Base-by-base conservation (phyloP, 2,329 filamentous ascomycete species). In the Fusarium sororula region DNA sequence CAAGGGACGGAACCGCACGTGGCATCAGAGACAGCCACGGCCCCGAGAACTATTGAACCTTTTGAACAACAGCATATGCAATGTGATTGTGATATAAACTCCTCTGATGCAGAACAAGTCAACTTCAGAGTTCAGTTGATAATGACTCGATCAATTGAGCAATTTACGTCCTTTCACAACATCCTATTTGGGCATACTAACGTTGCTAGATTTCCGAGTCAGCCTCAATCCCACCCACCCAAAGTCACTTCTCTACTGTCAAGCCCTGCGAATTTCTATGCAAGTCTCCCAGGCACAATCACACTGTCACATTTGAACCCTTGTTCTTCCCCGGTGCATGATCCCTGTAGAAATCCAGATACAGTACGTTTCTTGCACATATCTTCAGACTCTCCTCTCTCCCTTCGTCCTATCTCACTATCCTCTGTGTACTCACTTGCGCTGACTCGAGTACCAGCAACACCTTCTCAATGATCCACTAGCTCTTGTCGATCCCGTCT, bases 251-350 rank as follows among this genome's bases (percentile, higher is more conserved):
- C 53, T 22, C 24, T 44, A 11, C 66, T 67, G 66, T 67, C 66
- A 60, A 63, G 67, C 66, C 56, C 47, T 71, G 70, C 56, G 54
- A 50, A 69, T 11, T 7, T 45, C 50, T 55, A 72, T 73, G 70
- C 70, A 73, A 70, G 57, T 60, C 54, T 18, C 44, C 62, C 70
- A 73, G 72, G 72, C 54, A 74, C 72, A 71, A 59, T 74, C 71
- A 65, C 56, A 74, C 58, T 71, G 68, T 74, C 55, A 59, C 71
- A 68, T 72, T 39, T 39, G n/a, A 64, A 48, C 67, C 71, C 71
- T 74, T 68, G 66, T 54, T 61, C 53, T 63, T 60, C 45, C 69
- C 71, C 71, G 55, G 70, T 60, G 63, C 47, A 42, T 39, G 39
- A 74, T 68, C 71, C 71, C 63, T 72, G 58, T 17, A 35, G 24